Base-by-base conservation (phyloP, 2,329 filamentous ascomycete genomes). In the Colletotrichum spaethianum region DNA sequence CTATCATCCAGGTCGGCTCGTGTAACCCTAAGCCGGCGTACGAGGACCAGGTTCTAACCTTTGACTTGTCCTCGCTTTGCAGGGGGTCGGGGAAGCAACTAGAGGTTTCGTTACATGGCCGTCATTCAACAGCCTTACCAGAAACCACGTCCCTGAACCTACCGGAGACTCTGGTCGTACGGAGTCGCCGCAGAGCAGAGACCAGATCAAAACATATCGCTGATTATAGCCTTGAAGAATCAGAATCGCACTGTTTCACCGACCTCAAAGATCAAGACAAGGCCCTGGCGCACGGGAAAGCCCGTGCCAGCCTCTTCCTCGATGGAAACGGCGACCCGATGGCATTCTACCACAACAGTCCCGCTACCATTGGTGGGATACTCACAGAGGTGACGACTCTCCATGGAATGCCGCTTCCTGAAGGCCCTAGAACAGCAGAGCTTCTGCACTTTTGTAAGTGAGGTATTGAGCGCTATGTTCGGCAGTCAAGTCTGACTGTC, bases 361-460 rank as follows among this genome's bases (percentile, higher is more conserved):
- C 73, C 9, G 14, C 52, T 8, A 71, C 73, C 16, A 69, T 77
- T 14, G 74, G 74, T 8, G 74, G 74, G 36, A 74, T 77, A 48
- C 73, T 77, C 38, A 67, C 74, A 1, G 70, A 77, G 73, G 70
- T 48, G 67, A 75, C 64, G 82, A 86, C 78, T 83, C 83, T 80
- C 85, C 85, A 70, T 79, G 72, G 71, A 4, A 69, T 79, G 55
- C 75, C 76, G 20, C 75, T 79, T 40, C 75, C 76, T 8, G 23
- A 74, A 12, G 74, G 76, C 1, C 68, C 65, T 20, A 71, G 75
- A 3, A 77, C 79, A 50, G 70, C 74, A 5, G 75, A 79, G 63
- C 71, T 79, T 28, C 73, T 80, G 16, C 74, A 77, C 36, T 77
- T 79, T 50, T 79, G 78, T 79, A 65, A 71, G 77, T 73, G 1